A percentile compares a stretch with the other conserved stretches of the same genome.
Evolutionary conservation across 805 yeast species (phyloP).

Genomic region (Ogataea saltuana): DNA sequence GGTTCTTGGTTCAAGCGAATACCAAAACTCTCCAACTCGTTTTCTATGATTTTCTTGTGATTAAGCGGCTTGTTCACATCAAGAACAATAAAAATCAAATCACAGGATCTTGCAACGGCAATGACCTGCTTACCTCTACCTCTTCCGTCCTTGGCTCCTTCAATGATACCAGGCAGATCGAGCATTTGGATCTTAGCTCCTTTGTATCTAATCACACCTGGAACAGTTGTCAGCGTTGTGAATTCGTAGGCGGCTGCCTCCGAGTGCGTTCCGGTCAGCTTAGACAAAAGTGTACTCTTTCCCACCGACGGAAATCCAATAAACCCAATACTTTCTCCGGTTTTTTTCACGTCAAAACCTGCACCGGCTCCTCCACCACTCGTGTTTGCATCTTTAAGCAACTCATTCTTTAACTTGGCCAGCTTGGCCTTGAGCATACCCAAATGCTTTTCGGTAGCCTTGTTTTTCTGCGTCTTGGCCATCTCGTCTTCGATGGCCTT

Average conservation of each 20-base stretch:
- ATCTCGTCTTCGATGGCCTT: slow-evolving; percentile 94
- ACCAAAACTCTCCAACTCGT: slow-evolving; percentile 96
- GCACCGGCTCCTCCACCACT: slow-evolving; percentile 90
- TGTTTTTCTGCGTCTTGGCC: slow-evolving; percentile 97
- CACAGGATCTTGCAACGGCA: slow-evolving; percentile 98
- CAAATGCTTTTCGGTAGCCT: slow-evolving; percentile 95
- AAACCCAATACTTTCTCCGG: slow-evolving; percentile 96
- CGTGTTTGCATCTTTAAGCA: slow-evolving; percentile 67
- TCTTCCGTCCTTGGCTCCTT: slow-evolving; percentile 89
- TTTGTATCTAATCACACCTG: slow-evolving; percentile 91
- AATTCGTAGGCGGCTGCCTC: slow-evolving; percentile 99
- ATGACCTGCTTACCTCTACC: slow-evolving; percentile 96
- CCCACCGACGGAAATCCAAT: slow-evolving; percentile 99
- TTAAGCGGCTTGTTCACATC: slow-evolving; percentile 96
- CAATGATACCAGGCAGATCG: slow-evolving; percentile 87
- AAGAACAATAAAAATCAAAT: slow-evolving; percentile 85
- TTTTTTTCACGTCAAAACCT: slow-evolving; percentile 98
- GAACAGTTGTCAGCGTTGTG: slow-evolving; percentile 96
- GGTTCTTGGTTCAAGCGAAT: slow-evolving; percentile 89
- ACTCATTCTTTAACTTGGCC: slow-evolving; percentile 92
- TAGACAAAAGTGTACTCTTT: slow-evolving; percentile 79
- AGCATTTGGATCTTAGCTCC: slow-evolving; percentile 98
- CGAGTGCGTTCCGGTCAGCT: slow-evolving; percentile 92
- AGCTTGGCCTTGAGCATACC: slow-evolving; percentile 96
- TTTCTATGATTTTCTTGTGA: slow-evolving; percentile 91